Base-by-base conservation (phyloP, 306 rosid species). In the Potentilla sterilis region DNA sequence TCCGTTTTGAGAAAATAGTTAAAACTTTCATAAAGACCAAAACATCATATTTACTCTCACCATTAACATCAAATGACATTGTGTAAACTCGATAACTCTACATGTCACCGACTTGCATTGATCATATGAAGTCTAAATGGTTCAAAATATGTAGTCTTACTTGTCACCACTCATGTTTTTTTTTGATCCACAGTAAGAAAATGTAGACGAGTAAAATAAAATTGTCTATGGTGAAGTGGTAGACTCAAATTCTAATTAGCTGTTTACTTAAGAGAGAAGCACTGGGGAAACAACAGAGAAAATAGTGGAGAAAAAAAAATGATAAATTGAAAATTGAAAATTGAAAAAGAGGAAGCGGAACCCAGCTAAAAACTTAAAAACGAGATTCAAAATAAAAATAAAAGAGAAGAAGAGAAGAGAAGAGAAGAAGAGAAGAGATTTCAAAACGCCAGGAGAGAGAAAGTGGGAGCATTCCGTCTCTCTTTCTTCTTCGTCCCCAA, bases 401-500 rank as follows among this genome's bases (percentile, higher is more conserved):
- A 48, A 55, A 75, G 28, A 34, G 28, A 28, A 28, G 28, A 28
- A 28, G 21, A 59, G 46, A 41, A 54, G 77, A 52, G 74, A 66
- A 69, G 35, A 65, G 54, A 73, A 15, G 47, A 35, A 12, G 72
- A 65, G 54, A 73, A 44, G 41, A 66, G 57, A 59, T 73, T 78
- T 79, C 82, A 66, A 79, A 73, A 48, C 82, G 78, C 51, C 18
- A 67, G 64, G 70, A 48, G 82, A 80, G 66, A 82, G 47, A 51
- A 67, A 46, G 77, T 69, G 48, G 74, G 80, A 51, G 19, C 35
- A 18, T 2, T 61, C 35, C 35, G 9, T 11, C 2, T 37, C 22
- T 44, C 21, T 18, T 22, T 42, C 75, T 37, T 34, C 72, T 47
- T 48, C 15, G 69, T 51, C 69, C 41, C 76, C 64, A 11, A 42